Conservation (phyloP, 2,329 filamentous ascomycete genomes). For the Tolypocladium amazonense region DNA sequence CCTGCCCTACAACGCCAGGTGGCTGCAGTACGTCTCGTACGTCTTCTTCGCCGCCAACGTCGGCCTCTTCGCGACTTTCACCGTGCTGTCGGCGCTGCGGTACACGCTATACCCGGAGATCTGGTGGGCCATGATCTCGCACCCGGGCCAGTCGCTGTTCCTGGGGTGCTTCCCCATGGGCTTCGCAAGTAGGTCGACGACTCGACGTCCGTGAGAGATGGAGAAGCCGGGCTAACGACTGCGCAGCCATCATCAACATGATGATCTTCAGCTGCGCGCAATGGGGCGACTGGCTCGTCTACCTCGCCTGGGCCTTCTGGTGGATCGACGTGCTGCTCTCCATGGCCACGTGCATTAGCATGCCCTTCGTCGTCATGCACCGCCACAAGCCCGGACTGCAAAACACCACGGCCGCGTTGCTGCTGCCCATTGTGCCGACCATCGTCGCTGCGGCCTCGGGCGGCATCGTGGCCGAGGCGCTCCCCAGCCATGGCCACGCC, state of each 20-base stretch:
- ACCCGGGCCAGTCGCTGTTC: constrained; percentile 59
- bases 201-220: background rate
- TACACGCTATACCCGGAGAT: constrained; percentile 57
- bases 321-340: constrained; percentile 45
- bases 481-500: constrained; percentile 43
- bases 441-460: constrained; percentile 57
- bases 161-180: constrained; percentile 60
- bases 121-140: constrained; percentile 54
- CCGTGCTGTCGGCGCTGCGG: constrained; percentile 43
- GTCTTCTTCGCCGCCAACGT: constrained; percentile 51
- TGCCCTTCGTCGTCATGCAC: constrained; percentile 45
- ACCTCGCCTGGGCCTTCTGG: constrained; percentile 47
- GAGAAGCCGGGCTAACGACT: background rate
- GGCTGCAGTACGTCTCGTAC: constrained; percentile 49
- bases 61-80: constrained; percentile 43
- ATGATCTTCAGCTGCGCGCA: constrained; percentile 48
- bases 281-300: constrained; percentile 49
- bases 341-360: constrained; percentile 40
- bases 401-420: constrained; percentile 52
- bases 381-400: constrained; percentile 34
- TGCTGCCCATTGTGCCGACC: constrained; percentile 56
- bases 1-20: constrained; percentile 48
- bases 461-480: constrained; percentile 49
- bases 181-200: constrained; percentile 37
- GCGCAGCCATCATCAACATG: constrained; percentile 49